Evolutionary conservation across 257 asterid genomes (phyloP).

Genomic region (Capsicum pubescens): DNA sequence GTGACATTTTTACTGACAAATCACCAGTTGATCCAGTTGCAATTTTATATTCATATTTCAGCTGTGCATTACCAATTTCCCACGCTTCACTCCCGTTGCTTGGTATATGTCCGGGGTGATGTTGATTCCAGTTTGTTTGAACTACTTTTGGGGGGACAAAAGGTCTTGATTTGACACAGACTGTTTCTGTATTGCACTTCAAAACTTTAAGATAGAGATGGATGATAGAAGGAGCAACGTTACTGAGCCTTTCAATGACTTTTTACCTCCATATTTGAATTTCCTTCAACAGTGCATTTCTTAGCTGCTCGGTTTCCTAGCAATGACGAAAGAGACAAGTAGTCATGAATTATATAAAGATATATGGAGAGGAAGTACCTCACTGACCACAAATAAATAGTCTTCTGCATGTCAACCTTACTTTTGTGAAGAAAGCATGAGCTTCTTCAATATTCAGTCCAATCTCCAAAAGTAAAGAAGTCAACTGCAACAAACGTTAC

Average conservation of each 20-base stretch:
- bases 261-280: constrained; percentile 75
- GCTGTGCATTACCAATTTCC: constrained; percentile 72
- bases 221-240: background rate
- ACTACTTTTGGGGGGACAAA: constrained; percentile 38
- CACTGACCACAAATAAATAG: too few species aligned
- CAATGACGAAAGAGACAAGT: constrained; percentile 30
- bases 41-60: constrained; percentile 66
- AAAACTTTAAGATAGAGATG: constrained; percentile 8
- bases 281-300: constrained; percentile 54
- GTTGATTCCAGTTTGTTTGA: constrained; percentile 38
- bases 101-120: constrained; percentile 49
- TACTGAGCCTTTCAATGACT: background rate
- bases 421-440: constrained; percentile 90
- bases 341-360: background rate
- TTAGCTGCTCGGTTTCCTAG: constrained; percentile 71
- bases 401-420: background rate
- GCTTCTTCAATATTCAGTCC: constrained; percentile 99
- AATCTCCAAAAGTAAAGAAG: constrained; percentile 78
- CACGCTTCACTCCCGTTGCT: constrained; percentile 67
- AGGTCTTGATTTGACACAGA: constrained; percentile 44
- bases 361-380: background rate
- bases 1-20: constrained; percentile 54
- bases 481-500: constrained; percentile 55
- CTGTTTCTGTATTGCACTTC: constrained; percentile 45
- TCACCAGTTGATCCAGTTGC: constrained; percentile 74